Base-by-base conservation (phyloP, 2,329 filamentous ascomycete genomes). In the Epichloe baconii region DNA sequence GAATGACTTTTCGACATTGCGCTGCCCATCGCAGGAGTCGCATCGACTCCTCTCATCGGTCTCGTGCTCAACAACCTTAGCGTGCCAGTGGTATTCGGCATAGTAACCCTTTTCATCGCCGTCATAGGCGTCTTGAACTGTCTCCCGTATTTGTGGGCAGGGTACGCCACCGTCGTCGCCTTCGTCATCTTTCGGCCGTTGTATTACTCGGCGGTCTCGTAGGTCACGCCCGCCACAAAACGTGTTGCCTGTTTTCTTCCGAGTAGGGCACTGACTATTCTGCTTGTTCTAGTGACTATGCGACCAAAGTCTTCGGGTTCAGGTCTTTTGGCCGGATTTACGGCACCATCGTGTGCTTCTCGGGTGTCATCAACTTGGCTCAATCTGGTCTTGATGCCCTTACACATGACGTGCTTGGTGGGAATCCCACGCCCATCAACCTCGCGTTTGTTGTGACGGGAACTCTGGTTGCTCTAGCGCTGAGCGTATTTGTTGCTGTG, bases 291-390 rank as follows among this genome's bases (percentile, higher is more conserved):
- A 73, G 71, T 4, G 85, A 88, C 65, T 89, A 88, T 61, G 75
- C 81, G 0, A 84, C 84, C n/a, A 88, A 88, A 62, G 83, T 88
- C 2, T 89, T 89, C 57, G 86, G 85, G 3, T 88, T 88, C 62
- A 76, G 79, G n/a, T 88, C 85, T 0, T 89, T 89, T 55, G 85
- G 85, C 11, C 86, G 86, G 54, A 83, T 90, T 14, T 89, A 89
- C 62, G 86, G 86, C 14, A 74, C 85, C 4, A 78, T 89, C 51
- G 86, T 86, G 49, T 88, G 83, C 61, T 64, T 85, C 5, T 84
- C 85, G 0, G 86, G 86, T 2, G 58, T 88, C 0, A 74, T 85
- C 54, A 88, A 87, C 62, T 83, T 89, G 62, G 71, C 76, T 0
- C 85, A 89, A 64, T 79, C 80, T 0, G 84, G 76, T 0, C 70